phyloP scores from a whole-genome alignment of 768 basidiomycete species.

The Mycena maculata region DNA sequence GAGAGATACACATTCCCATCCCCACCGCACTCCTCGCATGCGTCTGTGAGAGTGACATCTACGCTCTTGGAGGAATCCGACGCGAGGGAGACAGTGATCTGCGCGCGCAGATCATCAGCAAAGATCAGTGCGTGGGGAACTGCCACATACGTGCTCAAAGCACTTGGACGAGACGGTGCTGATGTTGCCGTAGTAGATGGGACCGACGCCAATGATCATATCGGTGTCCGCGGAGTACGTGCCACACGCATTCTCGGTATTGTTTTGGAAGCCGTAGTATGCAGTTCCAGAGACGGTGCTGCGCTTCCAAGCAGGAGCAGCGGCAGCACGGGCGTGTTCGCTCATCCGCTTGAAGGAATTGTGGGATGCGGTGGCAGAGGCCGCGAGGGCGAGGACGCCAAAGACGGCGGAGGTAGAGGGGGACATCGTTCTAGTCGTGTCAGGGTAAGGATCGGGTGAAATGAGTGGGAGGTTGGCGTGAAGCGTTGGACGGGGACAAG shows the following conservation, averaged over 20 bases:
- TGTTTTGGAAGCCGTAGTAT: constrained; percentile 37
- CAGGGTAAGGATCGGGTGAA: constrained; percentile 27
- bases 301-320: constrained; percentile 19
- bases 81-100: constrained; percentile 33
- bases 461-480: constrained; percentile 22
- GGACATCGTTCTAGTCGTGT: constrained; percentile 26
- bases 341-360: constrained; percentile 14
- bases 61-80: constrained; percentile 32
- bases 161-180: constrained; percentile 27
- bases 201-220: constrained; percentile 34
- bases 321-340: constrained; percentile 27
- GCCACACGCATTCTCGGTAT: constrained; percentile 33
- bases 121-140: not conserved
- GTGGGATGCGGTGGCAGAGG: constrained; percentile 31
- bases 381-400: constrained; percentile 31
- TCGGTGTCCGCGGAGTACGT: constrained; percentile 31
- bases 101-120: not conserved
- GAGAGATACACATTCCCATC: constrained; percentile 31
- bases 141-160: constrained; percentile 29
- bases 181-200: constrained; percentile 33
- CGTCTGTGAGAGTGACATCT: constrained; percentile 35
- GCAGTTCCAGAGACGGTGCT: constrained; percentile 22
- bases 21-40: constrained; percentile 27
- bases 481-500: constrained; percentile 2
- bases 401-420: constrained; percentile 21